A percentile compares a stretch with the other conserved stretches of the same genome.
phyloP scores from a whole-genome alignment of 2,329 filamentous ascomycete genomes.

The Penicillium sclerotigenum region DNA sequence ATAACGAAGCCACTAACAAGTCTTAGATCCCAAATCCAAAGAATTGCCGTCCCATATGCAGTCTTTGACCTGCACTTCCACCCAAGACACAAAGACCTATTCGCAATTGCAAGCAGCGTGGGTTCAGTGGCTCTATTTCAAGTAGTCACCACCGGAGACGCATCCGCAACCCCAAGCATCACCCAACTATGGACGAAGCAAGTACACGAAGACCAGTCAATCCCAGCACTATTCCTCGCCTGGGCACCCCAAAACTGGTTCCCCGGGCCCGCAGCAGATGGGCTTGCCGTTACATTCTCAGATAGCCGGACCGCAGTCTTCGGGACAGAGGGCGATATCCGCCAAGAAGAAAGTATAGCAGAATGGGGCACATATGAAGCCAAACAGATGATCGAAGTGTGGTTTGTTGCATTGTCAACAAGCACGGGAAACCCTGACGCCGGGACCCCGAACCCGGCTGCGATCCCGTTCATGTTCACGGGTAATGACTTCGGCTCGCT shows the following conservation, averaged over 20 bases:
- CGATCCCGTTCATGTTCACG: conserved; percentile 34
- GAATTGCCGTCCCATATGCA: conserved; percentile 63
- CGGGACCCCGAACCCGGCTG: not conserved
- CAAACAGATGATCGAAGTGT: conserved; percentile 38
- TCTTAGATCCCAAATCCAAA: conserved; percentile 56
- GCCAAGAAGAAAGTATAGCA: conserved; percentile 10
- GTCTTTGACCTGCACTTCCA: conserved; percentile 85
- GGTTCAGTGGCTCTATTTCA: conserved; percentile 44
- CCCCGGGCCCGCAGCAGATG: conserved; percentile 31
- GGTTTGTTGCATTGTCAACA: conserved; percentile 37
- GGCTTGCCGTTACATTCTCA: conserved; percentile 69
- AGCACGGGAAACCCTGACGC: conserved; percentile 2
- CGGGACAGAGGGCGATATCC: conserved; percentile 37
- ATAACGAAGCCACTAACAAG: conserved; percentile 12
- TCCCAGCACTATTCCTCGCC: conserved; percentile 68
- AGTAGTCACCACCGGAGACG: conserved; percentile 14
- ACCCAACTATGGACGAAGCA: conserved; percentile 44
- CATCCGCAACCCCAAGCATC: conserved; percentile 24
- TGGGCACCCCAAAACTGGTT: conserved; percentile 60
- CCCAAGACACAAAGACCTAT: conserved; percentile 52
- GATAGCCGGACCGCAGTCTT: conserved; percentile 62
- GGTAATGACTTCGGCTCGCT: conserved; percentile 41
- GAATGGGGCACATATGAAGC: conserved; percentile 31
- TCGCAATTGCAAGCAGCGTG: conserved; percentile 77
- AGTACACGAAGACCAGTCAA: conserved; percentile 52